Base-by-base conservation (phyloP, 345 rosid genomes). In the Carallia brachiata region DNA sequence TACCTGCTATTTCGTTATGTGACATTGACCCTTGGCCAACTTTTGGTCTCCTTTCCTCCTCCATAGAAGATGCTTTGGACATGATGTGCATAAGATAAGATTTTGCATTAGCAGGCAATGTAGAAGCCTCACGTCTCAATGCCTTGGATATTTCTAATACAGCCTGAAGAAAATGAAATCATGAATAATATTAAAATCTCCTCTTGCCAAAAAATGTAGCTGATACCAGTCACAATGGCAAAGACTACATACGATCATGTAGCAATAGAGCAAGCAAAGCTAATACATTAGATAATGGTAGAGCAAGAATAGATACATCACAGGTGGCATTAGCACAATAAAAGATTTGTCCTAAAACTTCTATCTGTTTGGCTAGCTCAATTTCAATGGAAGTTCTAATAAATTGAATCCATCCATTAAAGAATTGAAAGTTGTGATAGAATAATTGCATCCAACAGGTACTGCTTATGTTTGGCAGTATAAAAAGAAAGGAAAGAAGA, bases 111-210 rank as follows among this genome's bases (percentile, higher is more conserved):
- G 64, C 66, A 9, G 89, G 92, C 77, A 94, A 79, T 39, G 78
- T 69, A 73, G 65, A 73, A 70, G 96, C 92, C 81, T 91, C 96
- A n/a, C 52, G 82, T 82, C 83, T 91, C 36, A 86, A 81, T 67
- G 96, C 87, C 82, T 87, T 94, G 27, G 74, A 82, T 74, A 94
- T 87, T 84, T 91, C 95, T 66, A 74, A 83, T 48, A 94, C 86
- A 58, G 92, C 97, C 98, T 94, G 73, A 67, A 78, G 64, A 66
- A 67, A 61, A 69, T 36, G 82, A 34, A 63, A 66, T 60, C 36
- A 37, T 40, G 52, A 27, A 66, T 8, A 62, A 34, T 44, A 36
- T 48, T 39, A 39, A 47, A 10, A 23, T 36, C 17, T 30, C 39
- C 9, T 19, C 47, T 18, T 18, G 57, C 1, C 18, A 6, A 23